phyloP scores from a whole-genome alignment of 345 rosid species.

The Murraya koenigii region DNA sequence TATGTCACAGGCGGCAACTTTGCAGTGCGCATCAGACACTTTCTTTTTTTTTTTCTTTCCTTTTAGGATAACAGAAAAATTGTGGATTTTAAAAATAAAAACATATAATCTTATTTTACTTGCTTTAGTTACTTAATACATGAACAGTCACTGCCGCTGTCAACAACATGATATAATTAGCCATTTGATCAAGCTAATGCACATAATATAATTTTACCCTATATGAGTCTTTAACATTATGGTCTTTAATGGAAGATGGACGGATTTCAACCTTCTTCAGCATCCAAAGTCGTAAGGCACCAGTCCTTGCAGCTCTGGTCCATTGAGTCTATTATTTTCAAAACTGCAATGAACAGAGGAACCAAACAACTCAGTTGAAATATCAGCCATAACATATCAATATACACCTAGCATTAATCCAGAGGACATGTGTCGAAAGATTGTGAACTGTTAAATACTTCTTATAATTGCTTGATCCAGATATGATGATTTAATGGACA shows the following conservation, averaged over 20 bases:
- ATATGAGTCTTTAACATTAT: not conserved
- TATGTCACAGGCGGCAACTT: too few relatives aligned
- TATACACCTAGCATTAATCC: not conserved
- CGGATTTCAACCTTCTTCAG: slow-evolving; percentile 26
- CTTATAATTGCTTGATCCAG: not conserved
- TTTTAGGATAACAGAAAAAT: not conserved
- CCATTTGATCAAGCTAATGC: not conserved
- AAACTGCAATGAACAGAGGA: slow-evolving; percentile 34
- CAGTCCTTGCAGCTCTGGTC: slow-evolving; percentile 74
- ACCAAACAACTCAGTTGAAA: not conserved
- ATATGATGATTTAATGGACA: not conserved
- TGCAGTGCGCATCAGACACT: too few relatives aligned
- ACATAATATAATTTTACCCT: not conserved
- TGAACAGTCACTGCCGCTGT: not conserved
- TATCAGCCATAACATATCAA: not conserved
- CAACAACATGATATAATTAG: not conserved
- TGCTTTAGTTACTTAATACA: not conserved
- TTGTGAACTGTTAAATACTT: not conserved
- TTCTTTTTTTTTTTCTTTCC: too few relatives aligned
- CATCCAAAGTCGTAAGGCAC: slow-evolving; percentile 72
- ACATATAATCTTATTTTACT: too few relatives aligned
- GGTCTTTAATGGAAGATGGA: not conserved
- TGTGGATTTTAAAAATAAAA: not conserved
- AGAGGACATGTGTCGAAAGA: not conserved
- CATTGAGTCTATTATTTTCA: slow-evolving; percentile 53